These are phyloP conservation scores for Syzygium grande DNA, from an alignment of 345 rosid species.

Conservation along the genomic window DNA sequence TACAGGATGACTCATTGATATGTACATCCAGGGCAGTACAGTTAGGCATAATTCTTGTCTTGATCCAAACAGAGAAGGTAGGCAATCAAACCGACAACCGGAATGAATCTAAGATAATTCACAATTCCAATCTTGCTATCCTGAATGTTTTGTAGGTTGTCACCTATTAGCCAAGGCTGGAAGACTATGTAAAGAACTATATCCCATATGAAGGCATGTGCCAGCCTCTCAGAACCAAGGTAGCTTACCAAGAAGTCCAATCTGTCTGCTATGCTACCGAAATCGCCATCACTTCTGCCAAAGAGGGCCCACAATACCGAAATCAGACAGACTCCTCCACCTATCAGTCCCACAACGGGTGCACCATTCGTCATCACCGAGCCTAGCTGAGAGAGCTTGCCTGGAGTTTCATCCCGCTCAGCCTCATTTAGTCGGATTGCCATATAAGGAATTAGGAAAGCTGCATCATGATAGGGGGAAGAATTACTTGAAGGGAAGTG, in stretches of 20 bases:
- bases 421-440: conserved; percentile 65
- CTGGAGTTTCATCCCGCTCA: conserved; percentile 21
- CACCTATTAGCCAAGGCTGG: conserved; percentile 97
- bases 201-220: conserved; percentile 93
- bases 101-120: conserved; percentile 64
- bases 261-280: conserved; percentile 53
- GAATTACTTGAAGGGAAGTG: neutral
- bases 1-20: neutral
- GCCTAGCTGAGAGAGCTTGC: conserved; percentile 51
- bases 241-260: conserved; percentile 57
- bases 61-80: conserved; percentile 58
- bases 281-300: conserved; percentile 61
- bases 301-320: conserved; percentile 64
- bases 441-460: conserved; percentile 92
- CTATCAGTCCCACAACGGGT: conserved; percentile 58
- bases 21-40: neutral
- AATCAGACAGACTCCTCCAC: conserved; percentile 62
- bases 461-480: conserved; percentile 16
- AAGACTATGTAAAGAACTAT: conserved; percentile 66
- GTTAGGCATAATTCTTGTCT: neutral
- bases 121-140: conserved; percentile 39
- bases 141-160: conserved; percentile 59
- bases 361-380: conserved; percentile 67
- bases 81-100: conserved; percentile 64
- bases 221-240: conserved; percentile 83